Evolutionary conservation across 805 yeast genomes (phyloP), one percentile per base, ranked within the genome.

Genomic region (Cyberlindnera maclurae): DNA sequence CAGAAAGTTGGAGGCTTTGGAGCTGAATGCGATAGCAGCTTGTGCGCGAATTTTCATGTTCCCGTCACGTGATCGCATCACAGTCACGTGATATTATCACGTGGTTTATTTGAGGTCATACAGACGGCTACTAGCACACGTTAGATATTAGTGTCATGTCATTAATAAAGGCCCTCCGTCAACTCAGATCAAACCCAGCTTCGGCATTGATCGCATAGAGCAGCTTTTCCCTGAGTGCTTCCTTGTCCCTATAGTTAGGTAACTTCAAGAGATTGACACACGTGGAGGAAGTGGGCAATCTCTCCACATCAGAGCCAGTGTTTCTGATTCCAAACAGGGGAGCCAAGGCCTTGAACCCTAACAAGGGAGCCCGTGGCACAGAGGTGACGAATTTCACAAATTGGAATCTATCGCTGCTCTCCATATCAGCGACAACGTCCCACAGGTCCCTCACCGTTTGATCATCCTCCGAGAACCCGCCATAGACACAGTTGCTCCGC

Each of bases 381-480:
- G 96, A 83, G 0, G 97, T 93, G 20, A 86, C 96, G 64, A 90
- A 93, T 55, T 85, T 85, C 20, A 93, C 61, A 40, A 93, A 71
- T 36, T 74, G 72, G 15, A 76, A 67, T 44, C 77, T 68, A 40
- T 87, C 85, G n/a, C 69, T 71, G 3, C 72, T 64, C 2, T 68
- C 56, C 70, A 87, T 73, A 43, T 85, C 95, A 4, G 65, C 65
- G 5, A 93, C 66, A 5, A 87, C 77, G 42, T 79, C 77, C 89
- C 96, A 88, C 47, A 93, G 75, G 42, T 74, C 63, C 13, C 42
- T 42, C 3, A 90, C 65, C 0, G 95, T 86, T n/a, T 54, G 42
- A 52, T 80, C 85, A 4, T 57, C 57, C 10, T 63, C 73, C 12
- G 57, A 44, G 50, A 61, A 83, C 0, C 89, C 94, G 3, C 84